These are phyloP conservation scores for Pichia cactophila DNA, from an alignment of 1,139 yeast species.

Conservation along the genomic window DNA sequence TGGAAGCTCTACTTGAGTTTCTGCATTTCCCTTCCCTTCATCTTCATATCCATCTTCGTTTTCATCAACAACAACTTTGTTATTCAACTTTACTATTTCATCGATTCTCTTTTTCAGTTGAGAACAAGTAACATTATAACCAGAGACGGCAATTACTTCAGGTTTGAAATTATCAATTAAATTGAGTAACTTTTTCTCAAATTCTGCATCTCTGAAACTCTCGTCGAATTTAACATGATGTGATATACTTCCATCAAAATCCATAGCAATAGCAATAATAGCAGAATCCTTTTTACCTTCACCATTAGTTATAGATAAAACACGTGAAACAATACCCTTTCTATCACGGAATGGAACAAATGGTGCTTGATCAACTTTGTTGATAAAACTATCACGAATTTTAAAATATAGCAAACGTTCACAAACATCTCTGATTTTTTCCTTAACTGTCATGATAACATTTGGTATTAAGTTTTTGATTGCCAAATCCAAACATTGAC, in stretches of 20 bases:
- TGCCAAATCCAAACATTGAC: slow-evolving; percentile 57
- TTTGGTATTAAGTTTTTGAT: slow-evolving; percentile 61
- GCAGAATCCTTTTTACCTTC: slow-evolving; percentile 83
- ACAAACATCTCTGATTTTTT: slow-evolving; percentile 72
- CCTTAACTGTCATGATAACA: slow-evolving; percentile 73
- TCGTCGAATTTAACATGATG: slow-evolving; percentile 74
- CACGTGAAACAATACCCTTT: slow-evolving; percentile 77
- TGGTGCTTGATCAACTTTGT: slow-evolving; percentile 87
- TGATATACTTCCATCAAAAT: slow-evolving; percentile 71
- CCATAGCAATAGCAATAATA: slow-evolving; percentile 70
- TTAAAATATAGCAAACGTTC: slow-evolving; percentile 62
- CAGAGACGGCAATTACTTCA: slow-evolving; percentile 85
- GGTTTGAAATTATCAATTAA: slow-evolving; percentile 51
- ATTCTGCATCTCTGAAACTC: slow-evolving; percentile 41
- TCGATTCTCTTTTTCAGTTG: slow-evolving; percentile 51
- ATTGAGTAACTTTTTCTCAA: slow-evolving; percentile 54
- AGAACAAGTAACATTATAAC: slow-evolving; percentile 71
- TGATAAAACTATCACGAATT: slow-evolving; percentile 60
- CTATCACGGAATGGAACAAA: slow-evolving; percentile 72
- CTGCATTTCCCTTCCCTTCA: slow-evolving; percentile 30
- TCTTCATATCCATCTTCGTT: slow-evolving; percentile 30
- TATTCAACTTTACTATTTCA: slow-evolving; percentile 51
- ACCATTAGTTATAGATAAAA: slow-evolving; percentile 77
- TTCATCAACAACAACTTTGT: slow-evolving; percentile 38
- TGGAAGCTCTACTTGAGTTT: slow-evolving; percentile 27